Percentiles rank a stretch among this genome's conserved stretches.
These are phyloP conservation scores for Lactarius pseudohatsudake DNA, from an alignment of 768 basidiomycete species.

Conservation along the genomic window DNA sequence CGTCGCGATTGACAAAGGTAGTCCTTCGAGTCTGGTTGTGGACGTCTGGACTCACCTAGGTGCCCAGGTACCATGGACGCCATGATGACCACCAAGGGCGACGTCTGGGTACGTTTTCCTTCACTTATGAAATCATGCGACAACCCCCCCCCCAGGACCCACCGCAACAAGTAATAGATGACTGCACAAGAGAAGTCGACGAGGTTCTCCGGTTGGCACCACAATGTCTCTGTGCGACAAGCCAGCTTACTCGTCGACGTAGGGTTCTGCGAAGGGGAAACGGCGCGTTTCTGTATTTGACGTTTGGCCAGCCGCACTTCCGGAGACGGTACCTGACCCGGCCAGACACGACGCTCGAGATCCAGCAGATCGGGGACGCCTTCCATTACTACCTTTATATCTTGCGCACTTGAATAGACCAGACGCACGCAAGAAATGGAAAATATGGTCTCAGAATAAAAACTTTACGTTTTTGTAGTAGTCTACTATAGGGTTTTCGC, in stretches of 20 bases:
- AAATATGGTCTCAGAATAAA: conserved; percentile 56
- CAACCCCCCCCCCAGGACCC: conserved; percentile 55
- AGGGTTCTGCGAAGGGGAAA: conserved; percentile 63
- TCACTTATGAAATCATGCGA: neutral
- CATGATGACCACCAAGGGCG: conserved; percentile 80
- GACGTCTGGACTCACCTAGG: neutral
- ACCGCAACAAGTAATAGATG: conserved; percentile 62
- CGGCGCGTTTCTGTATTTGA: conserved; percentile 74
- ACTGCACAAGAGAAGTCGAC: conserved; percentile 74
- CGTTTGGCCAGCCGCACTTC: conserved; percentile 90
- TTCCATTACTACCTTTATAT: conserved; percentile 86
- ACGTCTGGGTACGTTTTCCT: conserved; percentile 62
- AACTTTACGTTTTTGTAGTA: conserved; percentile 95
- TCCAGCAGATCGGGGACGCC: conserved; percentile 70
- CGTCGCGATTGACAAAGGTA: conserved; percentile 82
- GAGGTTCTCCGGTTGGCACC: conserved; percentile 64
- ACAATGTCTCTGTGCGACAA: neutral
- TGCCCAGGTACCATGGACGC: conserved; percentile 78
- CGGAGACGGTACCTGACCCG: conserved; percentile 64
- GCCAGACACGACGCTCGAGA: conserved; percentile 58
- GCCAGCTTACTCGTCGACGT: neutral
- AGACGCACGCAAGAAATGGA: neutral
- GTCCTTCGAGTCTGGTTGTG: neutral
- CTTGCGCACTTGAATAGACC: conserved; percentile 41
- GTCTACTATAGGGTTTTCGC: conserved; percentile 85